Evolutionary conservation across 768 basidiomycete species (phyloP).

Genomic region (Nidularia pulvinata): DNA sequence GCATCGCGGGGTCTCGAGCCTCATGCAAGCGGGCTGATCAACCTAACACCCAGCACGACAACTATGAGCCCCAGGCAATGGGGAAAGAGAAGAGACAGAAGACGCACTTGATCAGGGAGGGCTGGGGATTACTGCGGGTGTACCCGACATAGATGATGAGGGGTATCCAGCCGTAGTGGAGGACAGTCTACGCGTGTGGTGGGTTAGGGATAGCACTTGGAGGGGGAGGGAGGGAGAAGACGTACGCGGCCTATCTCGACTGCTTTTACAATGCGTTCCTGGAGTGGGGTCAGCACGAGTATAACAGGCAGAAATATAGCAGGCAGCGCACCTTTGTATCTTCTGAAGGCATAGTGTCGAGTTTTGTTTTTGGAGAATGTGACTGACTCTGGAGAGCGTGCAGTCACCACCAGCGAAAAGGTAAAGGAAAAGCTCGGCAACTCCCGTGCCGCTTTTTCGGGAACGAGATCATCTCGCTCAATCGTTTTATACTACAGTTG

Average conservation of each 20-base stretch:
- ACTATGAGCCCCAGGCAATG: conserved; percentile 3
- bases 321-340: conserved; percentile 73
- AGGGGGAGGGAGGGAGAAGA: conserved; percentile 10
- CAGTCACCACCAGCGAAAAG: conserved; percentile 10
- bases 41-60: conserved; percentile 38
- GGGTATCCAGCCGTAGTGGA: conserved; percentile 97
- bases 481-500: conserved; percentile 2
- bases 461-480: conserved; percentile 2
- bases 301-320: neutral
- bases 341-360: conserved; percentile 75
- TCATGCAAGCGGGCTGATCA: conserved; percentile 94
- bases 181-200: conserved; percentile 57
- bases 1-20: conserved; percentile 51
- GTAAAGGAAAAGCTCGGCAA: conserved; percentile 27
- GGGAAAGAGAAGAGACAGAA: neutral
- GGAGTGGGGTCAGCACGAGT: neutral
- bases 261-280: conserved; percentile 85
- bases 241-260: conserved; percentile 82
- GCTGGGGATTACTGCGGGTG: conserved; percentile 90
- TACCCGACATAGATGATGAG: conserved; percentile 96
- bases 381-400: conserved; percentile 9
- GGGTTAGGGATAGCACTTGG: neutral
- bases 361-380: conserved; percentile 11
- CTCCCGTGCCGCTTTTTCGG: conserved; percentile 32
- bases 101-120: conserved; percentile 92